Evolutionary conservation across 352 stramenopile genomes (phyloP).

Genomic region (Globisporangium apiculatum): DNA sequence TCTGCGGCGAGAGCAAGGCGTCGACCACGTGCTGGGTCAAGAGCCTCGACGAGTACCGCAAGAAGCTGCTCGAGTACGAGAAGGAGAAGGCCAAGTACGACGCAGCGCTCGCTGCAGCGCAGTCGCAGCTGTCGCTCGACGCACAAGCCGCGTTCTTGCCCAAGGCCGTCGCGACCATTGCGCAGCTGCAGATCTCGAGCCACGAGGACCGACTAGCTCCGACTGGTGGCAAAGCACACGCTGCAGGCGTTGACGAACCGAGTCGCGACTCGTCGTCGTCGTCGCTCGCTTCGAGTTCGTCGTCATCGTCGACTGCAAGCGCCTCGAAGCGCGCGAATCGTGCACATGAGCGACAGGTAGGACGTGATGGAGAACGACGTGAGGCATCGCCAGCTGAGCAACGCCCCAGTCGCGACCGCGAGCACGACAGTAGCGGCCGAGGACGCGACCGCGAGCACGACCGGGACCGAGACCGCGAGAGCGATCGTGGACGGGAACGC

Average conservation of each 20-base stretch:
- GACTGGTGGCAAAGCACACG: not conserved
- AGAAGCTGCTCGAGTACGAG: constrained; percentile 59
- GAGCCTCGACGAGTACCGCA: constrained; percentile 75
- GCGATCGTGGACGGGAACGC: not conserved
- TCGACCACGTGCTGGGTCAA: constrained; percentile 75
- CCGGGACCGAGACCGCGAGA: constrained; percentile 2
- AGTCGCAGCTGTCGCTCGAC: constrained; percentile 5
- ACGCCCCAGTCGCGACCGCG: not conserved
- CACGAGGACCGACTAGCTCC: not conserved
- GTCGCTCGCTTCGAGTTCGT: constrained; percentile 10
- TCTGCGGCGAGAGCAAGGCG: constrained; percentile 80
- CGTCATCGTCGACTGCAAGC: constrained; percentile 9
- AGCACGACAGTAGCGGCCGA: constrained; percentile 6
- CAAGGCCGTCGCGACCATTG: not conserved
- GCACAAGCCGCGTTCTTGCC: constrained; percentile 1
- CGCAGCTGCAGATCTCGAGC: constrained; percentile 3
- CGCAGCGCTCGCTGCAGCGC: constrained; percentile 11
- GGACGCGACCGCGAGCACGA: constrained; percentile 19
- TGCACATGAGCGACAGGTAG: too few relatives aligned
- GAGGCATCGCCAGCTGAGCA: not conserved
- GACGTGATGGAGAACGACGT: too few relatives aligned
- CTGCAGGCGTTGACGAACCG: constrained; percentile 4
- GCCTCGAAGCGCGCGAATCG: not conserved
- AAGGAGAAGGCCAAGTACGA: constrained; percentile 45
- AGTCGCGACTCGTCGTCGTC: constrained; percentile 15